Evolutionary conservation across 257 asterid species (phyloP), one percentile per base, ranked within the genome.

Genomic region (Solanum virginianum): DNA sequence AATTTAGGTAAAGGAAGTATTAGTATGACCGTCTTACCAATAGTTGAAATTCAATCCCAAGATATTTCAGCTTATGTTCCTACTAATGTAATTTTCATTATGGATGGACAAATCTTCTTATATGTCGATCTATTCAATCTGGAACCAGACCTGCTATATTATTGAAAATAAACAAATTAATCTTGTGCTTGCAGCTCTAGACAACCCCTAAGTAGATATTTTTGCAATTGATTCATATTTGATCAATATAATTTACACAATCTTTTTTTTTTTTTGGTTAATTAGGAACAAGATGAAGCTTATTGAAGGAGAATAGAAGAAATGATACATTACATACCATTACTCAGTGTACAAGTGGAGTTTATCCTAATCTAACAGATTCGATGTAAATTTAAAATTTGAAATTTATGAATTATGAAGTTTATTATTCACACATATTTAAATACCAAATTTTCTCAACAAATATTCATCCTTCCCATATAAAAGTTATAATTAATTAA

Each of bases 251-350:
- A 68, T 47, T 39, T 82, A 71, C 29, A 62, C 12, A 36, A 8
- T 53, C 24, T 17, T 51, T 10, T 39, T 9, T 29, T 10, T 26
- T 13, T 62, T 7, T 13, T 69, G 9, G 11, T 51, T 93, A 32
- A 68, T 68, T 16, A 91, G 93, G 92, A 84, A 22, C 94, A 88
- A 85, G 91, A 86, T 39, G 94, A 91, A 84, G 91, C 88, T 41
- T 90, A 87, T 12, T 88, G 81, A 87, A 26, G 83, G 57, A 8
- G 36, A 54, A 24, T 8, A 74, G 14, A 47, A 74, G 81, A 47
- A 47, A 47, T 47, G 57, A 36, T 65, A 65, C 72, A 26, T 39
- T 29, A 14, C 20, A 7, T 36, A 45, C 29, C 29, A 65, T 65
- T 15, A 63, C 74, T 29, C 47, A 7, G n/a, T 66, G 47, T n/a